Base-by-base conservation (phyloP, 176 grass and related monocot species). In the Oryza coarctata region DNA sequence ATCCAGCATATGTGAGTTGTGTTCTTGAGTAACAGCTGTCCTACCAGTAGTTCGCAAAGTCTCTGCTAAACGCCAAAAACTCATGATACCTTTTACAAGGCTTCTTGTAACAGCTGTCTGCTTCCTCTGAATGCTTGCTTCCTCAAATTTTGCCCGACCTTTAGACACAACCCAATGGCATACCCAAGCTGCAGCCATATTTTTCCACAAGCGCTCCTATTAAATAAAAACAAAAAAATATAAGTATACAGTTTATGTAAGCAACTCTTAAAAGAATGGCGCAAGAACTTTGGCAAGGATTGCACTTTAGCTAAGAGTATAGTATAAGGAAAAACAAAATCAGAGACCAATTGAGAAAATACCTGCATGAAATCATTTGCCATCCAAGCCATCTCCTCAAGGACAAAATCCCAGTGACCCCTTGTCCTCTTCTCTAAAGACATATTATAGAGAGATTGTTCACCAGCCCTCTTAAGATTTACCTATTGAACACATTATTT, bases 341-440 rank as follows among this genome's bases (percentile, higher is more conserved):
- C n/a, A 25, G 38, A 73, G 58, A 52, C 52, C 73, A 30, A 20
- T 82, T 81, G 12, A 32, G 2, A 71, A 90, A 78, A 80, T 69
- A 98, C 95, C 95, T 98, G 95, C 92, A 93, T 86, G 68, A 98
- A 98, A 86, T 98, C 95, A 91, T 95, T 98, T 11, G 95, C 95
- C 90, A 94, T 87, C 95, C 95, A 98, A 71, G 87, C 68, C 95
- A 98, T 98, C 82, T 98, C 95, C 68, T 95, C 92, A 13, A 98
- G 82, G 50, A 98, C 92, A 89, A 95, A 98, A 89, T 95, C 84
- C 95, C 95, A 98, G n/a, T 98, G 90, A 83, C 82, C 87, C 80
- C 93, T 98, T 63, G 78, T 86, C 76, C 88, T 94, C 85, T 87
- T 95, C 67, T 98, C 95, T 81, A 92, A 80, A 80, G 74, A 50